Conservation (phyloP, 108 stramenopile genomes). For the Phaeodactylum tricornutum region DNA sequence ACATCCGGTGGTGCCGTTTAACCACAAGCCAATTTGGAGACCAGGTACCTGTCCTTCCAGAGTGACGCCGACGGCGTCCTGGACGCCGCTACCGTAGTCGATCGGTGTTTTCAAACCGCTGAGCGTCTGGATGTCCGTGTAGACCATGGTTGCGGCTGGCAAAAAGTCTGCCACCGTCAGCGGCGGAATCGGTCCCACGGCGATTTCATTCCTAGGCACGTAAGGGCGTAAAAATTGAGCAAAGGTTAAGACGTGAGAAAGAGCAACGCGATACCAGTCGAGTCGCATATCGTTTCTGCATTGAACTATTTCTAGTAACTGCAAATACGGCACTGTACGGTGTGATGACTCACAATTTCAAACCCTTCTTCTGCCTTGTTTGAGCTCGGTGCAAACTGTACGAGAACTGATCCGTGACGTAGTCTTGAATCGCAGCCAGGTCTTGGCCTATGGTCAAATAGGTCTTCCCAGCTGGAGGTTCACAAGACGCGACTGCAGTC, state of each 20-base stretch:
- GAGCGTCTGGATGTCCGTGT: constrained; percentile 63
- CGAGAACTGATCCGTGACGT: constrained; percentile 58
- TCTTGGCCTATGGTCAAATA: constrained; percentile 62
- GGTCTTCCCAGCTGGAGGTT: constrained; percentile 49
- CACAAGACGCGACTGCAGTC: too few species aligned
- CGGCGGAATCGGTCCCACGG: too few species aligned
- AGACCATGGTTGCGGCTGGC: constrained; percentile 65
- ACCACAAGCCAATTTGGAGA: constrained; percentile 75
- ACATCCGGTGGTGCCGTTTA: constrained; percentile 68
- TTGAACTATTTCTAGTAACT: too few species aligned
- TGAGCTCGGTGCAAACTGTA: too few species aligned
- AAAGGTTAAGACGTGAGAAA: too few species aligned
- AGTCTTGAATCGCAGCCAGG: constrained; percentile 70
- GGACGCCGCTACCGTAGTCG: constrained; percentile 74
- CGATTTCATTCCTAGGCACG: too few species aligned
- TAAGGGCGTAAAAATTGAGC: too few species aligned
- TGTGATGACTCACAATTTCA: too few species aligned
- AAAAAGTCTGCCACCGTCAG: constrained; percentile 14
- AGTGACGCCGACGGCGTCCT: constrained; percentile 5
- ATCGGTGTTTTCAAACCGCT: constrained; percentile 46
- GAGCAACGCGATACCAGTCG: too few species aligned
- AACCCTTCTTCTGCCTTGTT: too few species aligned
- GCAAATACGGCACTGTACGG: too few species aligned
- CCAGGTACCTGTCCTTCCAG: constrained; percentile 18
- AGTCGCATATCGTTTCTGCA: too few species aligned